Base-by-base conservation (phyloP, 1,284 basidiomycete species). In the Coniophora puteana region DNA sequence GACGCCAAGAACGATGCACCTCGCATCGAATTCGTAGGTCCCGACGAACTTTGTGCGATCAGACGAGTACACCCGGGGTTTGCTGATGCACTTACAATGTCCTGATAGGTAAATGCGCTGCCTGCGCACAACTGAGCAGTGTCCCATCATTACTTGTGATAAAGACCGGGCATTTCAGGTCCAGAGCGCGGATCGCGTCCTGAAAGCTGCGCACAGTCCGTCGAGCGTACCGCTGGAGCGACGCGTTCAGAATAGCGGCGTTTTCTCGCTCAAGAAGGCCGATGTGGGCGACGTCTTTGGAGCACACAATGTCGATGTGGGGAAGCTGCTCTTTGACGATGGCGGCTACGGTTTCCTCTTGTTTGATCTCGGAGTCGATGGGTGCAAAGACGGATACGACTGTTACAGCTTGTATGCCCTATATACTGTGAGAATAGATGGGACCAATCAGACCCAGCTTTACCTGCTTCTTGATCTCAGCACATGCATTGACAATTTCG, bases 11-110 rank as follows among this genome's bases (percentile, higher is more conserved):
- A 79, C 3, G 72, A 71, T 5, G 78, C 79, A 1, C 79, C 79
- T 35, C 78, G 69, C 77, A 81, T 82, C 1, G 77, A 80, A 55
- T 82, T 81, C 3, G 79, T 82, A 6, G 78, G 75, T 1, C 79
- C 79, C 26, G 74, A 77, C 14, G 74, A 74, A 55, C 61, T 63
- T 40, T 35, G 8, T 47, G 27, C 24, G 41, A 46, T 38, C 38
- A 40, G 37, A 44, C 35, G 17, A 24, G 36, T 43, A 16, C 24
- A 3, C 37, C 44, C 29, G 36, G 23, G 31, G 14, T 43, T 51
- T 43, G 18, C 20, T 27, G 18, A 38, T 21, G 28, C 18, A 45
- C 58, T 40, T 29, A 55, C 58, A 82, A 82, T 0, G 80, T 82
- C 27, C 75, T 68, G 45, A 82, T 80, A 17, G 79, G 80, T 30